Conservation (phyloP, 2,329 filamentous ascomycete species). For the Diaporthe sp. region DNA sequence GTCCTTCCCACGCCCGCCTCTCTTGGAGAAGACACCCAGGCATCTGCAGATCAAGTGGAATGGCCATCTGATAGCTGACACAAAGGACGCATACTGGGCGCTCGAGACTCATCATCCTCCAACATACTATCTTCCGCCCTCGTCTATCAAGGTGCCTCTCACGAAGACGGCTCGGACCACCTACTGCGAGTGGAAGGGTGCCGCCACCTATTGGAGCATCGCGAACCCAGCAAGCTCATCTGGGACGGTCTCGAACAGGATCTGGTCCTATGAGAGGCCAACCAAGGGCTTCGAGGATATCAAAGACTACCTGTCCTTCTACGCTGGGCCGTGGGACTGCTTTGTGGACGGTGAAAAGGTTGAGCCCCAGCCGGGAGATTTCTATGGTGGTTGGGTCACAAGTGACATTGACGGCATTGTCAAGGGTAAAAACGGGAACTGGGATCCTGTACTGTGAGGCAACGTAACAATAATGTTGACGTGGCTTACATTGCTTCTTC, state of each 20-base stretch:
- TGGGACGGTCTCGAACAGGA: constrained; percentile 61
- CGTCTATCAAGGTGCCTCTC: constrained; percentile 62
- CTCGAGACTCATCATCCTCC: constrained; percentile 75
- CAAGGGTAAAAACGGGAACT: constrained; percentile 58
- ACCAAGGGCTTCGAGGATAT: constrained; percentile 66
- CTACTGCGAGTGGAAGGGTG: constrained; percentile 74
- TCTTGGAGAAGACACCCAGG: constrained; percentile 66
- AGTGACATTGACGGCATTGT: constrained; percentile 69
- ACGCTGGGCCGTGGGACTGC: constrained; percentile 73
- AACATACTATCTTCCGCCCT: constrained; percentile 72
- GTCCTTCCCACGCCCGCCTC: constrained; percentile 70
- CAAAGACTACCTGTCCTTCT: constrained; percentile 71
- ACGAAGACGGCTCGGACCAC: constrained; percentile 59
- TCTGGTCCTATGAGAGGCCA: constrained; percentile 72
- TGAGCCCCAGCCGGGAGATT: constrained; percentile 71
- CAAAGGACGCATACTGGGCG: constrained; percentile 72
- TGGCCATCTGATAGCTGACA: constrained; percentile 69
- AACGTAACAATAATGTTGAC: rapidly evolving
- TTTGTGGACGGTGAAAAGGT: constrained; percentile 73
- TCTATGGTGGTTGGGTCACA: constrained; percentile 76
- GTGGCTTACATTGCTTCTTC: too few relatives aligned
- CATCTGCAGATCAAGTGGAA: constrained; percentile 71
- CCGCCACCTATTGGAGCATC: constrained; percentile 70
- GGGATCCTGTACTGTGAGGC: constrained; percentile 52
- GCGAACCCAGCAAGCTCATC: constrained; percentile 53